Conservation (phyloP, 768 basidiomycete genomes). For the Calocybe indica region DNA sequence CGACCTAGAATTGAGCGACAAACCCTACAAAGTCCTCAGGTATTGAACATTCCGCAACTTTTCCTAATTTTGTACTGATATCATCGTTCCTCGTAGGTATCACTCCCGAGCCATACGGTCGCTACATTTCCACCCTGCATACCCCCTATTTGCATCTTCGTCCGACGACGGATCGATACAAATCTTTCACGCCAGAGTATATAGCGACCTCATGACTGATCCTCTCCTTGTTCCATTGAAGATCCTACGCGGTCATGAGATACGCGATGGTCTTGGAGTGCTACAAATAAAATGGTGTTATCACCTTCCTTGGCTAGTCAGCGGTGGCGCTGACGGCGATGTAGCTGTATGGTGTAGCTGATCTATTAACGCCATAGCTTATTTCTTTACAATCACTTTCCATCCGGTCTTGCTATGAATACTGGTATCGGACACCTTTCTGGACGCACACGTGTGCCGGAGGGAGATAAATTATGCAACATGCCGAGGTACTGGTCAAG, state of each 20-base stretch:
- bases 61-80: constrained; percentile 6
- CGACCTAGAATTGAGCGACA: constrained; percentile 92
- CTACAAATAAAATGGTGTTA: constrained; percentile 87
- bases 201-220: constrained; percentile 93
- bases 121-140: constrained; percentile 87
- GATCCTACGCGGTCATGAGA: constrained; percentile 86
- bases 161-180: constrained; percentile 98
- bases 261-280: constrained; percentile 86
- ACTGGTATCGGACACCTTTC: too few relatives aligned
- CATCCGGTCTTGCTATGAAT: neutral
- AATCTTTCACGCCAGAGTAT: constrained; percentile 93
- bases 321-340: constrained; percentile 88
- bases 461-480: too few relatives aligned
- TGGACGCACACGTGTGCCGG: too few relatives aligned
- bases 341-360: constrained; percentile 86
- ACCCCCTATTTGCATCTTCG: constrained; percentile 93
- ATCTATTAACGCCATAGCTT: constrained; percentile 10
- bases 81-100: constrained; percentile 48
- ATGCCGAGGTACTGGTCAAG: too few relatives aligned
- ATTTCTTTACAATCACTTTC: neutral
- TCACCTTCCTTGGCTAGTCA: constrained; percentile 89
- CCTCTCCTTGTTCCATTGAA: constrained; percentile 97
- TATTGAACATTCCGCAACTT: constrained; percentile 26
- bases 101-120: constrained; percentile 92
- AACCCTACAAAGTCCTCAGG: constrained; percentile 96